A percentile compares a stretch with the other conserved stretches of the same genome.
Evolutionary conservation across 371 early-diverging fungal species (phyloP).

Genomic region (Circinella umbellata): DNA sequence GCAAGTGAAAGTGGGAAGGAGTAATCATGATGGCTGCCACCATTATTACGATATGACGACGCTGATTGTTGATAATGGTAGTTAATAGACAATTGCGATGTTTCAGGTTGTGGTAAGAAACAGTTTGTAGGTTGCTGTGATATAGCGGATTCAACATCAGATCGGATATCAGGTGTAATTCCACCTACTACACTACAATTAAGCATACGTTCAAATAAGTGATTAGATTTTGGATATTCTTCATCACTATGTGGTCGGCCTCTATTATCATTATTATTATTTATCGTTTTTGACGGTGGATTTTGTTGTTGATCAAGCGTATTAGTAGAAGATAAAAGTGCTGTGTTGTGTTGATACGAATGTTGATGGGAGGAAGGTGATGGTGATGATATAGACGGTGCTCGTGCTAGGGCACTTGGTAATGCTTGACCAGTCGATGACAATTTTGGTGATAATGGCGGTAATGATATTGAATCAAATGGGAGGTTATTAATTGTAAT

Average conservation of each 20-base stretch:
- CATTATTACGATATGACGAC: neutral
- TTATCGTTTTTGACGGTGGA: neutral
- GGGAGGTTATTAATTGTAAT: conserved; percentile 32
- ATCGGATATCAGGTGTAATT: conserved; percentile 46
- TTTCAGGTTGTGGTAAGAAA: conserved; percentile 23
- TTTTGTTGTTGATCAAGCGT: neutral
- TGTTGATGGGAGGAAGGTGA: neutral
- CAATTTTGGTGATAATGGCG: neutral
- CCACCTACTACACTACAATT: conserved; percentile 52
- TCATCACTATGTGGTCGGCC: neutral
- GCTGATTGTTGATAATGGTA: conserved; percentile 9
- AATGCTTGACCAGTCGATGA: neutral
- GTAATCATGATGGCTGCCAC: neutral
- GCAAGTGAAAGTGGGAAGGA: neutral
- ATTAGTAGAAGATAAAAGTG: neutral
- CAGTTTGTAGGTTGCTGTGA: conserved; percentile 14
- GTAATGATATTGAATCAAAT: neutral
- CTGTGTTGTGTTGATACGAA: conserved; percentile 5
- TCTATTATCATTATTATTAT: neutral
- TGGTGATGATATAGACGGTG: neutral
- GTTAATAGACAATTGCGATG: conserved; percentile 17
- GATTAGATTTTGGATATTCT: conserved; percentile 34
- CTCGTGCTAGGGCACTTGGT: neutral
- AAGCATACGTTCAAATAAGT: conserved; percentile 46
- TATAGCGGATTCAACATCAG: conserved; percentile 23